Evolutionary conservation across 371 early-diverging fungal genomes (phyloP), one percentile per base, ranked within the genome.

Genomic region (Lichtheimia corymbifera): DNA sequence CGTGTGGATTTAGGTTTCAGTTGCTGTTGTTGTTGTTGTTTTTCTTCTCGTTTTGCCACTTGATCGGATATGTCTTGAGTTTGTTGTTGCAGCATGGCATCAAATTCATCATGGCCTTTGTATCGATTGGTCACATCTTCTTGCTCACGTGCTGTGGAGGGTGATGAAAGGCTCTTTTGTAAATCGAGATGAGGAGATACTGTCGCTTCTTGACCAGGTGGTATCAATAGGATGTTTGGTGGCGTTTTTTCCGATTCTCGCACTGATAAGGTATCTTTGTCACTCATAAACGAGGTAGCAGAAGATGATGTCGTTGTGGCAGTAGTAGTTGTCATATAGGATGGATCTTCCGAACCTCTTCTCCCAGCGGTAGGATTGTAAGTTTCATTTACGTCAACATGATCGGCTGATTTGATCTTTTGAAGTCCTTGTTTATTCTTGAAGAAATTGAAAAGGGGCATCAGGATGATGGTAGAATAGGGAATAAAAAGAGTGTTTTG

Each of bases 391-490:
- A 35, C 58, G 25, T 27, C 49, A 30, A 62, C 50, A 40, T 56
- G 55, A 14, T 57, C 63, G 2, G 57, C 56, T 3, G 63, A 62
- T 50, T 62, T 62, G 35, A 57, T 56, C 51, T 57, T 63, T 40
- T 57, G 63, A 17, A 55, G 53, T 62, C 55, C 6, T 53, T 56
- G 25, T 63, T 63, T 63, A 25, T 53, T 56, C 43, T 63, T 63
- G 20, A 56, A 41, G 28, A 63, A 63, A 18, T 41, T 45, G 35
- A 63, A 63, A 20, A 63, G 35, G 50, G 63, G 57, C 63, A 63
- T 63, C 27, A 20, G 14, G 43, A 4, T 25, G 22, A 5, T 24
- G 25, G 24, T 14, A 15, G 27, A 25, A 28, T 44, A 13, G 28
- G 24, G 6, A 13, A 9, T 11, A 43, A 45, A 58, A 58, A 15